Conservation (phyloP, 2,329 filamentous ascomycete genomes). For the Xylariaceae sp. region DNA sequence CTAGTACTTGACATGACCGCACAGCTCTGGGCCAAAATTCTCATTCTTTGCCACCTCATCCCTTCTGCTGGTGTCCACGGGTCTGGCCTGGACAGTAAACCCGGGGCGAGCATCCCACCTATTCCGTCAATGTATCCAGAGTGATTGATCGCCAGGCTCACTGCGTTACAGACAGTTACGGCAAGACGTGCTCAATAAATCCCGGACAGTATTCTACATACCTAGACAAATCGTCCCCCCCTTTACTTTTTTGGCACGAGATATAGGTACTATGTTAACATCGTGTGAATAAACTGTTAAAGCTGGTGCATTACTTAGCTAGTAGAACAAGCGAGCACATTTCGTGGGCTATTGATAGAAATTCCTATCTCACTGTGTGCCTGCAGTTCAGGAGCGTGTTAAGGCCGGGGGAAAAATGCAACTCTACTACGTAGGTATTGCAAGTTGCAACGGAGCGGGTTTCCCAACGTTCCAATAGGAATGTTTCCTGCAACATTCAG, state of each 20-base stretch:
- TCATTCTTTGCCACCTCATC: conserved; percentile 11
- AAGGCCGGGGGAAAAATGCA: conserved; percentile 29
- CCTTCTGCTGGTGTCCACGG: no score
- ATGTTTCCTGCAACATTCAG: conserved; percentile 33
- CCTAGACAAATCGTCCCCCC: not conserved
- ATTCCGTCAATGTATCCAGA: no score
- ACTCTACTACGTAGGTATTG: conserved; percentile 25
- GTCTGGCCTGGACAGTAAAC: no score
- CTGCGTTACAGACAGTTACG: not conserved
- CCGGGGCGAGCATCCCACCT: no score
- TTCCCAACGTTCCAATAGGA: conserved; percentile 36
- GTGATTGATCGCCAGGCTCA: conserved; percentile 1
- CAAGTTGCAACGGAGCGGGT: conserved; percentile 22
- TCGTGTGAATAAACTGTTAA: no score
- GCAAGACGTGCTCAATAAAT: not conserved
- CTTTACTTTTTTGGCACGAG: not conserved
- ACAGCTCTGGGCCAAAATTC: not conserved
- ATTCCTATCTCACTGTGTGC: not conserved
- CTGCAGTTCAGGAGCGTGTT: not conserved
- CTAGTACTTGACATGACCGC: conserved; percentile 1
- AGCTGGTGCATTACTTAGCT: no score
- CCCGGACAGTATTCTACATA: not conserved
- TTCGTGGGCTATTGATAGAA: no score
- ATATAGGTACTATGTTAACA: no score
- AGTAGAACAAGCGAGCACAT: no score